phyloP scores from a whole-genome alignment of 768 basidiomycete genomes.

The Phaeotremella skinneri region DNA sequence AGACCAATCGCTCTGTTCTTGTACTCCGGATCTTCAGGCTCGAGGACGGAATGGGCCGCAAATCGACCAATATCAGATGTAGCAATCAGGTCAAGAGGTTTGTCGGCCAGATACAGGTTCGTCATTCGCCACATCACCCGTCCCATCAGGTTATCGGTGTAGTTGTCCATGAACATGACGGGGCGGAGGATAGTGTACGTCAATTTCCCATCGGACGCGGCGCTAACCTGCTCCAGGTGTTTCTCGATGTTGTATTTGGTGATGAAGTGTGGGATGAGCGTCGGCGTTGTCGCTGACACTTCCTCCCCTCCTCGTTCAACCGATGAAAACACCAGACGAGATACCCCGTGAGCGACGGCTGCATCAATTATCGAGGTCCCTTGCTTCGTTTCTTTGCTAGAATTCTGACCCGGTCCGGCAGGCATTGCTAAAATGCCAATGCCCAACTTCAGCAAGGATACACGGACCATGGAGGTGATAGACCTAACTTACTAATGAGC shows the following conservation, averaged over 20 bases:
- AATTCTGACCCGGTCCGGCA: neutral
- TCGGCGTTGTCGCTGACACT: constrained; percentile 12
- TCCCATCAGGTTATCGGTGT: neutral
- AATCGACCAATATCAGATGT: neutral
- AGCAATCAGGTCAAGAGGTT: neutral
- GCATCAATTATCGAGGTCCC: constrained; percentile 12
- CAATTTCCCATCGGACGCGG: neutral
- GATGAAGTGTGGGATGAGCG: constrained; percentile 8
- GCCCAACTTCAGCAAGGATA: too few relatives aligned
- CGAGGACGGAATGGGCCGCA: constrained; percentile 5
- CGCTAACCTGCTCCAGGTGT: neutral
- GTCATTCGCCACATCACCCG: neutral
- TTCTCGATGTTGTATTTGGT: neutral
- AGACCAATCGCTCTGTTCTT: constrained; percentile 8
- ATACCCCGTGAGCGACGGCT: constrained; percentile 3
- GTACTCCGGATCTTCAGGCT: neutral
- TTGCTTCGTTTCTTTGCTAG: neutral
- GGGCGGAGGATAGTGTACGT: neutral
- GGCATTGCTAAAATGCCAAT: too few relatives aligned
- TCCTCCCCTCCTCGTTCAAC: constrained; percentile 16
- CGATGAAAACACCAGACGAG: constrained; percentile 11
- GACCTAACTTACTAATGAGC: neutral
- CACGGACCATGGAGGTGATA: neutral
- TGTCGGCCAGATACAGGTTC: neutral
- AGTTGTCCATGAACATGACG: neutral